Base-by-base conservation (phyloP, 352 stramenopile genomes). In the Pythium periplocum region DNA sequence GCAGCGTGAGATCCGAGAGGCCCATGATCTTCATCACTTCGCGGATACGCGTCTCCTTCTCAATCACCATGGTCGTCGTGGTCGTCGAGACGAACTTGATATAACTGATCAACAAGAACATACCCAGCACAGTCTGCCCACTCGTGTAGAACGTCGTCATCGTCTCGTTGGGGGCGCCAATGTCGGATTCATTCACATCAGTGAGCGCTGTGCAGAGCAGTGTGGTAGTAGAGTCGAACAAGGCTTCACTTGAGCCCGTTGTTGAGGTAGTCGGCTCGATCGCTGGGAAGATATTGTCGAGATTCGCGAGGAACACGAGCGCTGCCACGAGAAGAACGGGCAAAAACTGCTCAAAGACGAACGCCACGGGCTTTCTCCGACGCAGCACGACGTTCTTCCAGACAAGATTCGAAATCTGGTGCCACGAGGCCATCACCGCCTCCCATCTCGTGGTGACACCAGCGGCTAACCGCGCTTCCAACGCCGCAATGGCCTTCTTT, bases 301-400 rank as follows among this genome's bases (percentile, higher is more conserved):
- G 44, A 41, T 86, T 87, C 37, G 70, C 74, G 42, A 90, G 71
- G 44, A 90, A 72, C 31, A 86, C 67, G 6, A 90, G 60, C 6
- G 60, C 74, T 4, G 64, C 65, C 2, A 68, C 73, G 11, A 88
- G 56, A 1, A 87, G 3, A 7, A 87, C 48, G 1, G 79, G 79
- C 31, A 90, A 42, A 2, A 87, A 59, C 3, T 79, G 54, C 48
- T 90, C 79, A n/a, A 90, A 57, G 47, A 79, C 33, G n/a, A 86
- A 66, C 4, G 65, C 53, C n/a, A 87, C 40, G 5, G 75, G 75
- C 41, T 75, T 71, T 1, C 65, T 55, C 34, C 72, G 58, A 30
- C 75, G 62, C 45, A 88, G 73, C 5, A 79, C 26, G 4, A 87
- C 34, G 44, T 90, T 90, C 51, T 90, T 90, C 77, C 79, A 88